A percentile compares a stretch with the other conserved stretches of the same genome.
These are phyloP conservation scores for Gossypium longicalyx DNA, from an alignment of 345 rosid species.

Conservation along the genomic window DNA sequence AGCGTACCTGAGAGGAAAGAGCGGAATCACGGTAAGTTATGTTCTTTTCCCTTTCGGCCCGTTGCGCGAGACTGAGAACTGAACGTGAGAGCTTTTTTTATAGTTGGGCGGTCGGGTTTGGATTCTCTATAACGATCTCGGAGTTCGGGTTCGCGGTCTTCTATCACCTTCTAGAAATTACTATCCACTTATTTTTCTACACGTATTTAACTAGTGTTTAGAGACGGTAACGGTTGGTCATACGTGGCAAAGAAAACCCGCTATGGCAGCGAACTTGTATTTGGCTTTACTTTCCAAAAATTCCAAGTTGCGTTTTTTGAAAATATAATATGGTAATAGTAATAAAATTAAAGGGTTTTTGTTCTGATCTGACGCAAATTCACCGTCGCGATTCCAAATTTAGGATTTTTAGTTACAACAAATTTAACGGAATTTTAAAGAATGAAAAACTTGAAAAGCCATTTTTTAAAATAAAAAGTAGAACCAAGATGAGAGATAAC, in stretches of 20 bases:
- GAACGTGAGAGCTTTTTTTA: not conserved
- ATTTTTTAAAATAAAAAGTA: no score
- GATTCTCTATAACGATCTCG: not conserved
- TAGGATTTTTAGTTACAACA: no score
- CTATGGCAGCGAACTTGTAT: not conserved
- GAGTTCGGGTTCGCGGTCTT: not conserved
- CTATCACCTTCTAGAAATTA: constrained; percentile 38
- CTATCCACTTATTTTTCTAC: constrained; percentile 27
- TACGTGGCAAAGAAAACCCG: not conserved
- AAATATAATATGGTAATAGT: no score
- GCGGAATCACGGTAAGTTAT: not conserved
- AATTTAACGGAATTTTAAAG: no score
- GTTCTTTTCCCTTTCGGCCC: not conserved
- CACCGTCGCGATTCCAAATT: no score
- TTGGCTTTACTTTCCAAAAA: no score
- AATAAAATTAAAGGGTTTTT: no score
- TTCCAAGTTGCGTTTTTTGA: no score
- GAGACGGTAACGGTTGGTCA: not conserved
- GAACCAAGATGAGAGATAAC: no score
- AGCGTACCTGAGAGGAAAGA: constrained; percentile 21
- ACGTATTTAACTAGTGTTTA: constrained; percentile 20
- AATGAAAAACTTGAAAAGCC: no score
- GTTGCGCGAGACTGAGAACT: constrained; percentile 5
- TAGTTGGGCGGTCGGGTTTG: constrained; percentile 17
- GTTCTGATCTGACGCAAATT: no score